Evolutionary conservation across 1,284 basidiomycete species (phyloP), one percentile per base, ranked within the genome.

Genomic region (Schizophyllum amplum): DNA sequence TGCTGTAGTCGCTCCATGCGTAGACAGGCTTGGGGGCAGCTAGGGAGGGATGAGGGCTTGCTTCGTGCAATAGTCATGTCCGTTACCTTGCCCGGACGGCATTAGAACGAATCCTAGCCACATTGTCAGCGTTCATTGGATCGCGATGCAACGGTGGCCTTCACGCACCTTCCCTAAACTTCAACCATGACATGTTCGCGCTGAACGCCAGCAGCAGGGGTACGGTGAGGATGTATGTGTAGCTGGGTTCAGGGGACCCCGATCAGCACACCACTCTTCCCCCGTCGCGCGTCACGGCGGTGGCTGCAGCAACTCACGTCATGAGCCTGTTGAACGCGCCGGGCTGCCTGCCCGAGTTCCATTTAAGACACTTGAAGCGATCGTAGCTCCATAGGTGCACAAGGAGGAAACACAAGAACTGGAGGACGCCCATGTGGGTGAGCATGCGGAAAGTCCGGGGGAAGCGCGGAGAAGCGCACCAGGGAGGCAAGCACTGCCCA

Each of bases 311-410:
- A 25, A 74, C 82, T 66, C 65, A 88, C 87, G 86, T 89, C 87
- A 90, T 90, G 66, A 90, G 76, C 57, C 87, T 78, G 71, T 86
- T 89, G 77, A 90, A 90, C 20, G 87, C 81, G 56, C 87, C 87
- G 57, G 84, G 85, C 67, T 86, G 85, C 54, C 85, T 76, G 47
- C 85, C 85, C 23, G 82, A 76, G 62, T 75, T 75, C 87, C 87
- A 90, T 68, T 73, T 77, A 54, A 90, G 69, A 68, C 87, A 90
- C 59, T 81, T 75, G 68, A 89, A 86, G 60, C 70, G 77, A 71
- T 90, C 87, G 64, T 89, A 90, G 61, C 71, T 74, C 84, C 86
- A 90, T 25, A 90, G 75, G 67, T 90, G 87, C 62, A 79, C 73
- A 49, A 86, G 63, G 55, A 89, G 74, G 65, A 87, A 87, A 47